phyloP scores from a whole-genome alignment of 2,329 filamentous ascomycete species.

The Pestalotiopsis sp. region DNA sequence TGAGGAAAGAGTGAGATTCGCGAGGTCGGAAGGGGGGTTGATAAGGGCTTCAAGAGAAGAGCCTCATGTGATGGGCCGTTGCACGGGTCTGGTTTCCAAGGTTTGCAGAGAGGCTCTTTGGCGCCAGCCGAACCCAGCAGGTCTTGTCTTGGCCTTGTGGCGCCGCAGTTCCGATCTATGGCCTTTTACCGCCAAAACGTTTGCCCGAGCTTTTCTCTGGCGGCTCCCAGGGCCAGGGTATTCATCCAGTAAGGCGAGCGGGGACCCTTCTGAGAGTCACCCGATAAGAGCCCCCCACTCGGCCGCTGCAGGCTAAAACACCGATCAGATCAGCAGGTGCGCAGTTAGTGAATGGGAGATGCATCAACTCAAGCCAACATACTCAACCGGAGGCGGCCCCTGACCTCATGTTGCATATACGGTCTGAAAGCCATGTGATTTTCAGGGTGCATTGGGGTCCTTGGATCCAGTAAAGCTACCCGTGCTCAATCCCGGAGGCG shows the following conservation, averaged over 20 bases:
- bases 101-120: not conserved
- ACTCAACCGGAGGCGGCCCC: not conserved
- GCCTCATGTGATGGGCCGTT: slow-evolving; percentile 3
- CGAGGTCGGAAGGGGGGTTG: not conserved
- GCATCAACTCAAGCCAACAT: not conserved
- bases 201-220: not conserved
- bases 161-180: not conserved
- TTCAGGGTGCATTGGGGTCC: not conserved
- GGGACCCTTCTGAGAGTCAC: not conserved
- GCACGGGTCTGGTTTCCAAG: not conserved
- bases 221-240: not conserved
- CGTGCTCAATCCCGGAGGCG: too few relatives aligned
- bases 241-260: not conserved
- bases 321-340: not conserved
- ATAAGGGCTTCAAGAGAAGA: not conserved
- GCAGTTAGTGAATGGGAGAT: not conserved
- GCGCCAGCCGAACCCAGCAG: not conserved
- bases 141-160: not conserved
- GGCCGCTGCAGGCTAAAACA: not conserved
- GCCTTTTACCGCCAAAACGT: not conserved
- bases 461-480: not conserved
- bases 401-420: not conserved
- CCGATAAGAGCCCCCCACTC: not conserved
- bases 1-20: not conserved
- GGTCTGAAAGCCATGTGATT: not conserved